Conservation (phyloP, 2,329 filamentous ascomycete species). For the Colletotrichum eremochloae region DNA sequence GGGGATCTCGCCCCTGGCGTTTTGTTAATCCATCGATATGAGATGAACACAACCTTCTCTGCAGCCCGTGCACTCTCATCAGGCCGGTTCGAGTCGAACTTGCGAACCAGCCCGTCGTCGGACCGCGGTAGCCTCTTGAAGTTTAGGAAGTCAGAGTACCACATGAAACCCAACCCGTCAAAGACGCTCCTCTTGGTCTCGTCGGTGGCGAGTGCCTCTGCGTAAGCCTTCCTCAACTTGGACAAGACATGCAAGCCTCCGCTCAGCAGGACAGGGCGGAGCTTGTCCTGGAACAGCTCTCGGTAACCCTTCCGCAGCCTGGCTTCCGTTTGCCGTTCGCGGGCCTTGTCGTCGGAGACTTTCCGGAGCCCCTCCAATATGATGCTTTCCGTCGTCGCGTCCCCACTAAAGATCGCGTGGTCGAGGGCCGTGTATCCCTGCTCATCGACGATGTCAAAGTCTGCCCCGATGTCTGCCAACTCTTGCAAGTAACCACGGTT, state of each 20-base stretch:
- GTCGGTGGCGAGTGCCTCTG: conserved; percentile 44
- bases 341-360: conserved; percentile 26
- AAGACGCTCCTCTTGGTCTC: conserved; percentile 45
- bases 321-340: conserved; percentile 44
- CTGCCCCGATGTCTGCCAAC: conserved; percentile 50
- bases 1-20: conserved; percentile 42
- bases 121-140: conserved; percentile 47
- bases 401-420: conserved; percentile 52
- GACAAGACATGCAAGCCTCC: conserved; percentile 40
- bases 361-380: conserved; percentile 47
- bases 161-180: conserved; percentile 48
- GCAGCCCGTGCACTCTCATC: neutral
- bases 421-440: conserved; percentile 55
- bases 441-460: conserved; percentile 50
- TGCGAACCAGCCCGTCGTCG: conserved; percentile 42
- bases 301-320: conserved; percentile 52
- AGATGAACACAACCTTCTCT: conserved; percentile 52
- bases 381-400: conserved; percentile 45
- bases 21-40: conserved; percentile 52
- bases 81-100: conserved; percentile 16
- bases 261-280: conserved; percentile 51
- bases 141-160: conserved; percentile 47
- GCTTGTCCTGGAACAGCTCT: conserved; percentile 53
- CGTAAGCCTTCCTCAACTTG: conserved; percentile 46
- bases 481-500: conserved; percentile 51